Evolutionary conservation across 257 asterid genomes (phyloP).

Genomic region (Przewalskia tangutica): DNA sequence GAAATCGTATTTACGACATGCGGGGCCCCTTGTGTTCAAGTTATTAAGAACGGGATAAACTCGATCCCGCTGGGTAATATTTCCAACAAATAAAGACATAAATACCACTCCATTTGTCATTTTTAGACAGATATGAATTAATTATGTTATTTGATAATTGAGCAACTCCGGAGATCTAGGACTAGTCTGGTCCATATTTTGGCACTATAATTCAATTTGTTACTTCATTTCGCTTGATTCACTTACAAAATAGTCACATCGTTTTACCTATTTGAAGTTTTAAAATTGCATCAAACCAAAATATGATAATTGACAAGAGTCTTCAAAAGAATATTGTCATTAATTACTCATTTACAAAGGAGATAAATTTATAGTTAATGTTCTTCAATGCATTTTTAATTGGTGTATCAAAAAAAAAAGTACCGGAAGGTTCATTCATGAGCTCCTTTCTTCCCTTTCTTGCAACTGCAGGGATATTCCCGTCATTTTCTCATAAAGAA

Average conservation of each 20-base stretch:
- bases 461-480: not conserved
- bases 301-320: not conserved
- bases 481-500: not conserved
- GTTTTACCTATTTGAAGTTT: not conserved
- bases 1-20: too few relatives aligned
- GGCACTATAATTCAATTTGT: not conserved
- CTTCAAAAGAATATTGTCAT: not conserved
- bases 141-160: not conserved
- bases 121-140: not conserved
- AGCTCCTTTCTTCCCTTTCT: not conserved
- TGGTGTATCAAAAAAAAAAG: not conserved
- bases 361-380: not conserved
- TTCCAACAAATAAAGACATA: too few relatives aligned
- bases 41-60: too few relatives aligned
- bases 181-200: not conserved
- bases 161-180: not conserved
- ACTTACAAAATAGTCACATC: not conserved
- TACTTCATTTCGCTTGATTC: not conserved
- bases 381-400: not conserved
- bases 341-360: not conserved
- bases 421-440: not conserved
- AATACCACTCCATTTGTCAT: not conserved
- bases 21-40: too few relatives aligned
- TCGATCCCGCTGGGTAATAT: too few relatives aligned
- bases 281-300: not conserved